phyloP scores from a whole-genome alignment of 2,329 filamentous ascomycete genomes.

The Colletotrichum sp. region DNA sequence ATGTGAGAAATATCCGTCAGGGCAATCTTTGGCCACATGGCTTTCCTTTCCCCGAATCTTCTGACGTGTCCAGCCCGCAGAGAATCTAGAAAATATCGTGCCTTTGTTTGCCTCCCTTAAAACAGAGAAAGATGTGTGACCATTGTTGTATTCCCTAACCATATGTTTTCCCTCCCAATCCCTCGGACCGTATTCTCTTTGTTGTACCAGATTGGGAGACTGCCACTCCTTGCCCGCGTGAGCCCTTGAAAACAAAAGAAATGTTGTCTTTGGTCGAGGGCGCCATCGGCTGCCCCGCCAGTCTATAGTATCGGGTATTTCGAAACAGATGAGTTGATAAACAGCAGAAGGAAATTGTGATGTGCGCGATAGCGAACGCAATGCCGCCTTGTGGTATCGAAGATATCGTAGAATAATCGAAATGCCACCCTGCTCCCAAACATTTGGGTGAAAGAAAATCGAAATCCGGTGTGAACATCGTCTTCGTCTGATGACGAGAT shows the following conservation, averaged over 20 bases:
- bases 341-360: slow-evolving; percentile 5
- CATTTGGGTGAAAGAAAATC: slow-evolving; percentile 23
- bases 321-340: slow-evolving; percentile 18
- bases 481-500: background rate
- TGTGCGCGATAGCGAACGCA: slow-evolving; percentile 14
- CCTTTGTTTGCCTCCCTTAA: slow-evolving; percentile 9
- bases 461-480: slow-evolving; percentile 13
- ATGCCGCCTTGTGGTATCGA: slow-evolving; percentile 23
- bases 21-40: slow-evolving; percentile 10
- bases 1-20: slow-evolving; percentile 19
- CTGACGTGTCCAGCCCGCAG: slow-evolving; percentile 22
- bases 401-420: slow-evolving; percentile 22
- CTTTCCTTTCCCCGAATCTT: slow-evolving; percentile 11
- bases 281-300: slow-evolving; percentile 10
- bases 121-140: background rate
- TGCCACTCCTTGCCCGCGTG: slow-evolving; percentile 16
- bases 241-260: slow-evolving; percentile 19
- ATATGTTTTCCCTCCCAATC: slow-evolving; percentile 9
- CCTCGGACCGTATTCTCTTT: slow-evolving; percentile 8
- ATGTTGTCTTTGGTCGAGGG: slow-evolving; percentile 13
- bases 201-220: slow-evolving; percentile 14
- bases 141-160: background rate
- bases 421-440: slow-evolving; percentile 9
- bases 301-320: slow-evolving; percentile 25
- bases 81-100: slow-evolving; percentile 16